Evolutionary conservation across 2,329 filamentous ascomycete species (phyloP).

Genomic region (Cytospora piceae): DNA sequence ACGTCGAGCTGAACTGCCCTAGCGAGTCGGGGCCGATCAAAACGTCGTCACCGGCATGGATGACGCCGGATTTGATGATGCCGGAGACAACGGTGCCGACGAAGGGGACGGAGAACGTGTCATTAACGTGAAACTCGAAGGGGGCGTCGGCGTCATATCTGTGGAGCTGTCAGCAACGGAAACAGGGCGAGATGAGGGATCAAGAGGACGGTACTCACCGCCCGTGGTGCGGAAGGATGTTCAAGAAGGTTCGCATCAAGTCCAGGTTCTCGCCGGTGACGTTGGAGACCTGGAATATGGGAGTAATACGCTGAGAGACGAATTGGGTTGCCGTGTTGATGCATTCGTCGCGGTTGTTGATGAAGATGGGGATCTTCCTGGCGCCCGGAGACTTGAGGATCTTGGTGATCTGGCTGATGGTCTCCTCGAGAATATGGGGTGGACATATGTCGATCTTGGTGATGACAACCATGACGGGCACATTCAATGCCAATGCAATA

Average conservation of each 20-base stretch:
- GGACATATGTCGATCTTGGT: slow-evolving; percentile 99
- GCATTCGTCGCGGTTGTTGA: slow-evolving; percentile 88
- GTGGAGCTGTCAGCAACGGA: neutral
- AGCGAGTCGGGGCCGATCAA: slow-evolving; percentile 88
- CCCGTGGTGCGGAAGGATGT: slow-evolving; percentile 92
- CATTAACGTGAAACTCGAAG: slow-evolving; percentile 95
- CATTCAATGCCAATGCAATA: slow-evolving; percentile 90
- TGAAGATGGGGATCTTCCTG: slow-evolving; percentile 93
- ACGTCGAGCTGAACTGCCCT: slow-evolving; percentile 85
- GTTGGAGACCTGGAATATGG: slow-evolving; percentile 97
- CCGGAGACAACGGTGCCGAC: slow-evolving; percentile 95
- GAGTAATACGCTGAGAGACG: slow-evolving; percentile 91
- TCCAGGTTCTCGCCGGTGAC: slow-evolving; percentile 92
- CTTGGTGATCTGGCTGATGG: slow-evolving; percentile 85
- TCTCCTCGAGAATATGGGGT: slow-evolving; percentile 92
- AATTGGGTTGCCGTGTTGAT: slow-evolving; percentile 96
- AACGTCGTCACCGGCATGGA: slow-evolving; percentile 88
- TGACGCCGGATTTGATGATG: slow-evolving; percentile 83
- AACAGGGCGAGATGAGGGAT: neutral
- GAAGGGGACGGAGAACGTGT: slow-evolving; percentile 97
- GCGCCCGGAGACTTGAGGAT: slow-evolving; percentile 94
- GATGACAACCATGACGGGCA: slow-evolving; percentile 95
- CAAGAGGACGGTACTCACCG: slow-evolving; percentile 37
- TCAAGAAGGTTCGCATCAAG: slow-evolving; percentile 88
- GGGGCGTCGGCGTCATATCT: slow-evolving; percentile 84